These are phyloP conservation scores for Aspergillus asperescens DNA, from an alignment of 495 filamentous ascomycete genomes.

Conservation along the genomic window DNA sequence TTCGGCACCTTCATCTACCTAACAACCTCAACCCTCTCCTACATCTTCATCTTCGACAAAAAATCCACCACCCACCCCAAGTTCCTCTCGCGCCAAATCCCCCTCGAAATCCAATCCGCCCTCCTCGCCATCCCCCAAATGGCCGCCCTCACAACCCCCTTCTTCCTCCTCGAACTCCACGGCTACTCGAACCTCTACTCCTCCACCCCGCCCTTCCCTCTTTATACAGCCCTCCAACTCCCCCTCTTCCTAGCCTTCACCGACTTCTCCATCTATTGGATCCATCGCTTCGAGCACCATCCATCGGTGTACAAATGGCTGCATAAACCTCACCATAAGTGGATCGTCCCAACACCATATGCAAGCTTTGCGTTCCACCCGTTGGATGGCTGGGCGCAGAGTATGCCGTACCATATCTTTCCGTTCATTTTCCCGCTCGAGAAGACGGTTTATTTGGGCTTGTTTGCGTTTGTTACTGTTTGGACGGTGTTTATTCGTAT, in stretches of 20 bases:
- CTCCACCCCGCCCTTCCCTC: slow-evolving; percentile 55
- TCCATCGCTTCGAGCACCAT: slow-evolving; percentile 81
- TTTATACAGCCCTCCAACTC: slow-evolving; percentile 78
- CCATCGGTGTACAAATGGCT: slow-evolving; percentile 73
- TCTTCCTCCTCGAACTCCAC: slow-evolving; percentile 74
- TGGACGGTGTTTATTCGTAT: slow-evolving; percentile 88
- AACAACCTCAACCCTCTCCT: slow-evolving; percentile 69
- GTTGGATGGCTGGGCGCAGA: slow-evolving; percentile 82
- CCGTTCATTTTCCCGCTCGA: slow-evolving; percentile 87
- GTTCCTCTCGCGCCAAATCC: slow-evolving; percentile 80
- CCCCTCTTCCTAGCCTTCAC: slow-evolving; percentile 87
- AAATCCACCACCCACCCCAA: slow-evolving; percentile 79
- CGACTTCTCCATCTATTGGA: slow-evolving; percentile 86
- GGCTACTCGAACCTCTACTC: slow-evolving; percentile 86
- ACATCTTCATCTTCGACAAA: slow-evolving; percentile 87
- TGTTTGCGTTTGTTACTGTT: slow-evolving; percentile 87
- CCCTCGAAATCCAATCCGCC: slow-evolving; percentile 78
- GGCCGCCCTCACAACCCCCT: slow-evolving; percentile 68
- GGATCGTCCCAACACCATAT: slow-evolving; percentile 93
- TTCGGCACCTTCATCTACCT: no score
- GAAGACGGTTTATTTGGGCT: slow-evolving; percentile 74
- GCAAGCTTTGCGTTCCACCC: slow-evolving; percentile 93
- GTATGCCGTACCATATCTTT: slow-evolving; percentile 85
- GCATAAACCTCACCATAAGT: slow-evolving; percentile 97
- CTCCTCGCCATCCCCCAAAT: slow-evolving; percentile 69